A percentile compares a stretch with the other conserved stretches of the same genome.
These are phyloP conservation scores for Lentinula sp. DNA, from an alignment of 768 basidiomycete genomes.

Conservation along the genomic window DNA sequence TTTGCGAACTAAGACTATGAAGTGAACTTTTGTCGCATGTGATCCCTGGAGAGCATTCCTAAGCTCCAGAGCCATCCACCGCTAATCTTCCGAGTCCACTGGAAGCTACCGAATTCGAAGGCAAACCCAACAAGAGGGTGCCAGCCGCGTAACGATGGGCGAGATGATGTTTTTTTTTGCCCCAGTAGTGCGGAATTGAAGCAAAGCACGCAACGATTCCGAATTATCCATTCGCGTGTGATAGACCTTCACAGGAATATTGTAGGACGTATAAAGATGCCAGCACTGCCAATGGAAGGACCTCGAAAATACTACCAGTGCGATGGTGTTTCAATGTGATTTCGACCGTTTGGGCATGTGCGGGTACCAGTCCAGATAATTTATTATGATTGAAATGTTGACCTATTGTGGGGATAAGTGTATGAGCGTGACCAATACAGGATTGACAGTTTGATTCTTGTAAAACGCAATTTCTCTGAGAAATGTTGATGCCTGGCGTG, in stretches of 20 bases:
- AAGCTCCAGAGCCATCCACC: neutral
- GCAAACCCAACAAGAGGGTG: neutral
- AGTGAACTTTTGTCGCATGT: neutral
- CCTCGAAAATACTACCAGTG: neutral
- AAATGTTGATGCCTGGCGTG: constrained; percentile 1
- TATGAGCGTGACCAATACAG: neutral
- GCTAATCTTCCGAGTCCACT: neutral
- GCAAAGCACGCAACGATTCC: neutral
- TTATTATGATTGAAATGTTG: neutral
- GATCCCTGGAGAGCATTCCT: neutral
- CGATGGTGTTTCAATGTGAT: neutral
- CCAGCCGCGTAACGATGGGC: neutral
- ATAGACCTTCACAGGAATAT: neutral
- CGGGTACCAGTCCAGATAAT: neutral
- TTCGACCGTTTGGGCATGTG: neutral
- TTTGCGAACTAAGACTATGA: neutral
- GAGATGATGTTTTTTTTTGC: too few relatives aligned
- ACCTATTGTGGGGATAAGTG: neutral
- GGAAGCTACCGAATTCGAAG: neutral
- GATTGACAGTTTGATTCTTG: neutral
- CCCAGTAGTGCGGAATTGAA: neutral
- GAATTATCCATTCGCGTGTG: neutral
- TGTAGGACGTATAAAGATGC: neutral
- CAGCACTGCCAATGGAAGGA: neutral
- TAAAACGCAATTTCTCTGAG: neutral